These are phyloP conservation scores for Sclerotinia nivalis DNA, from an alignment of 2,329 filamentous ascomycete genomes.

Conservation along the genomic window DNA sequence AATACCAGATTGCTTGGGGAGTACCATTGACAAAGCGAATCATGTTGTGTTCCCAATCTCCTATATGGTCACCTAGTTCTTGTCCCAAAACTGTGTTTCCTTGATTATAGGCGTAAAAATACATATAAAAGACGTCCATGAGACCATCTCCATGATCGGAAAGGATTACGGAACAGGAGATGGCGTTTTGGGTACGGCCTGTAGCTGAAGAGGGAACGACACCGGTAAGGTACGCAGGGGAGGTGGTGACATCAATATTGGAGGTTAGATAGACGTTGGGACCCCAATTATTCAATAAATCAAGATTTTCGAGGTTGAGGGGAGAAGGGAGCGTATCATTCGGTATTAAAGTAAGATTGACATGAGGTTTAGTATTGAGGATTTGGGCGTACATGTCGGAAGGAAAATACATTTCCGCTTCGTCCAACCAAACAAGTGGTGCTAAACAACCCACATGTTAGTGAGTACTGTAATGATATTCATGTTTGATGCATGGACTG, in stretches of 20 bases:
- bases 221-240: constrained; percentile 53
- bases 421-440: constrained; percentile 53
- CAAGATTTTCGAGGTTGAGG: constrained; percentile 51
- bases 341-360: constrained; percentile 47
- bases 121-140: constrained; percentile 42
- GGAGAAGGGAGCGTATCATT: constrained; percentile 41
- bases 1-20: constrained; percentile 61
- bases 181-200: constrained; percentile 53
- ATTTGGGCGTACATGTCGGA: constrained; percentile 51
- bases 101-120: constrained; percentile 42
- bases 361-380: constrained; percentile 47
- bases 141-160: constrained; percentile 54
- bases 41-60: constrained; percentile 69
- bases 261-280: constrained; percentile 50
- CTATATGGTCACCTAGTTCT: constrained; percentile 54
- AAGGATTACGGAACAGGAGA: constrained; percentile 56
- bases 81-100: constrained; percentile 39
- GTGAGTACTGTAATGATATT: neutral
- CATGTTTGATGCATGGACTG: neutral
- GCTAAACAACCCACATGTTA: constrained; percentile 41
- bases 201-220: constrained; percentile 50
- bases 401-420: constrained; percentile 50
- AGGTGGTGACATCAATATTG: constrained; percentile 48
- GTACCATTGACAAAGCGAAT: constrained; percentile 59
- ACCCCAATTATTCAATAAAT: constrained; percentile 48